phyloP scores from a whole-genome alignment of 108 stramenopile genomes.

The Cyclotella atomus region DNA sequence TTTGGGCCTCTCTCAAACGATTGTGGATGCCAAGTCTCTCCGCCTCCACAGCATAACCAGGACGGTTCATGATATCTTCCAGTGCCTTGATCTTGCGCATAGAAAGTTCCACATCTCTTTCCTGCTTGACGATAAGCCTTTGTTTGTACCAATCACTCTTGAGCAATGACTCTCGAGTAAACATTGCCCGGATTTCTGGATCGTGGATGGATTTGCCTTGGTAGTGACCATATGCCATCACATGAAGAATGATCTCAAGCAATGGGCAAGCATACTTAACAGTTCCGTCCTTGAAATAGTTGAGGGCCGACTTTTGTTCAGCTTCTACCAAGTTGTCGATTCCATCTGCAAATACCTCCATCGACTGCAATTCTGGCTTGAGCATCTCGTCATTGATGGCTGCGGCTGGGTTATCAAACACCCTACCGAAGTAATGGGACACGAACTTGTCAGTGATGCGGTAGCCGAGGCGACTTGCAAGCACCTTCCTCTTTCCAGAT shows the following conservation, averaged over 20 bases:
- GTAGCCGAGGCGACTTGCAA: constrained; percentile 60
- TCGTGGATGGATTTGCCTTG: constrained; percentile 59
- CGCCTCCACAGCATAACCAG: constrained; percentile 54
- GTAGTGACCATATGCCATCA: constrained; percentile 71
- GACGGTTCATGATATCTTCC: constrained; percentile 55
- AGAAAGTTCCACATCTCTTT: constrained; percentile 48
- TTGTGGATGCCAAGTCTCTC: constrained; percentile 47
- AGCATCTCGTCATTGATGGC: constrained; percentile 65
- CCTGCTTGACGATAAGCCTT: constrained; percentile 60
- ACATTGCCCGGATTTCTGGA: constrained; percentile 66
- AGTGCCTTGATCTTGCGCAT: constrained; percentile 55
- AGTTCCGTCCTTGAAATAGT: constrained; percentile 65
- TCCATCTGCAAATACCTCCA: constrained; percentile 60
- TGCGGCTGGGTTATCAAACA: constrained; percentile 65
- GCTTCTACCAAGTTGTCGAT: constrained; percentile 64
- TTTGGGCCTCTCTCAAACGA: constrained; percentile 48
- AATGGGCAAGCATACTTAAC: constrained; percentile 64
- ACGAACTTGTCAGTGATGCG: constrained; percentile 62
- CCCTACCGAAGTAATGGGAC: constrained; percentile 55
- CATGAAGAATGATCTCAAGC: constrained; percentile 60
- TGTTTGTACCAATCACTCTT: constrained; percentile 65
- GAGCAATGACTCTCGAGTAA: constrained; percentile 55
- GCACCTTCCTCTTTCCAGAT: constrained; percentile 45
- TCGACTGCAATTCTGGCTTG: constrained; percentile 56
- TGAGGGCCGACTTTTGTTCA: constrained; percentile 50